phyloP scores from a whole-genome alignment of 306 rosid genomes.

The Carpinus fangiana region DNA sequence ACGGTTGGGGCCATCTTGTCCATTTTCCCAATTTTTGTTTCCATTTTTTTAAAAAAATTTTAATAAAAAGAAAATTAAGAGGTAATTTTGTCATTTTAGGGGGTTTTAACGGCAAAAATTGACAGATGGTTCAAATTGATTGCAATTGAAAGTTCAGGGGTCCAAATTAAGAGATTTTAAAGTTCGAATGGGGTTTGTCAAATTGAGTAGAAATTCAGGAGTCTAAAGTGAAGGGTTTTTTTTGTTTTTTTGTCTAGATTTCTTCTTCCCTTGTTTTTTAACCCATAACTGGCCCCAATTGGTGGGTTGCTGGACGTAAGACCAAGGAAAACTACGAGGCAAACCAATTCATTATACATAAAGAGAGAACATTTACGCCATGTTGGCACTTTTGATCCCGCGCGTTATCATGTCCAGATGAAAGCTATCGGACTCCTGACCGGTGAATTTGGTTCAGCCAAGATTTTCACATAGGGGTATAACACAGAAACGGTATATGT shows the following conservation, averaged over 20 bases:
- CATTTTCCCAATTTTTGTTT: no score
- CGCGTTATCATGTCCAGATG: constrained; percentile 63
- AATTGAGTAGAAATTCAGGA: no score
- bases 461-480: constrained; percentile 58
- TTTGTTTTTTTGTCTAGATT: not conserved
- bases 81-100: no score
- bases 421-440: constrained; percentile 84
- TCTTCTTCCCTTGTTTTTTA: constrained; percentile 5
- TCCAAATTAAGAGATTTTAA: no score
- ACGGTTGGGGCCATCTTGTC: no score
- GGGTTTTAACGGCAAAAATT: no score
- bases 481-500: constrained; percentile 58
- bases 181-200: no score
- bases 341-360: constrained; percentile 4
- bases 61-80: no score
- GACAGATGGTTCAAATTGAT: no score
- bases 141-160: no score
- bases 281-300: constrained; percentile 7
- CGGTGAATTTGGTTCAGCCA: constrained; percentile 63
- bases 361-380: not conserved
- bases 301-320: constrained; percentile 24
- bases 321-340: constrained; percentile 10
- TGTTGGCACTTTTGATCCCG: constrained; percentile 19
- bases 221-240: no score
- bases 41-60: no score